Conservation (phyloP, 495 filamentous ascomycete genomes). For the Lentithecium fluviatile region DNA sequence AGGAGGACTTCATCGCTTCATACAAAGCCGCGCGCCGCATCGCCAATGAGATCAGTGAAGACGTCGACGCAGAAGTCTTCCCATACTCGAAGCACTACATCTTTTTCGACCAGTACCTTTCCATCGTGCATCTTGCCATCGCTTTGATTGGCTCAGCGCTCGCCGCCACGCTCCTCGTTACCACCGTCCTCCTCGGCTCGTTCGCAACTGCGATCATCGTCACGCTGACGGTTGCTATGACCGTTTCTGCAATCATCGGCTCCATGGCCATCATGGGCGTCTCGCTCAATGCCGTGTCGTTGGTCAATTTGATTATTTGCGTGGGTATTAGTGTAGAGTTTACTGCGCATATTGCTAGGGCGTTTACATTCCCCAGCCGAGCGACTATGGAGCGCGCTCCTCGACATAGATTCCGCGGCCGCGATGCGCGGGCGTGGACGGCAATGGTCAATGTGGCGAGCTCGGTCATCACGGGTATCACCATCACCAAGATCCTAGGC, state of each 20-base stretch:
- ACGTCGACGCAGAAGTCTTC: slow-evolving; percentile 76
- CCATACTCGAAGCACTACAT: slow-evolving; percentile 97
- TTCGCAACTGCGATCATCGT: slow-evolving; percentile 77
- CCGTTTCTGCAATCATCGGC: slow-evolving; percentile 88
- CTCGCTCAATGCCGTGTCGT: slow-evolving; percentile 90
- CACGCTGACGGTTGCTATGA: slow-evolving; percentile 85
- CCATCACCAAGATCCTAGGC: slow-evolving; percentile 88
- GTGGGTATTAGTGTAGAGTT: slow-evolving; percentile 96
- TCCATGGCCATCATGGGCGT: slow-evolving; percentile 87
- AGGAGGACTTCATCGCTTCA: slow-evolving; percentile 89
- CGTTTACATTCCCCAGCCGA: slow-evolving; percentile 87
- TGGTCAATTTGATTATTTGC: slow-evolving; percentile 97
- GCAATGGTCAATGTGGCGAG: slow-evolving; percentile 91
- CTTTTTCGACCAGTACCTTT: slow-evolving; percentile 95
- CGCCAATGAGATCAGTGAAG: slow-evolving; percentile 64
- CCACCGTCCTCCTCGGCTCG: slow-evolving; percentile 78
- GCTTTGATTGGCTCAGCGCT: slow-evolving; percentile 79
- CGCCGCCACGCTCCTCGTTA: slow-evolving; percentile 75
- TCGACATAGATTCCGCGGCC: slow-evolving; percentile 63
- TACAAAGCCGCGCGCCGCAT: slow-evolving; percentile 91
- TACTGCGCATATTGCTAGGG: slow-evolving; percentile 92
- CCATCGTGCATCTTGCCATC: slow-evolving; percentile 74
- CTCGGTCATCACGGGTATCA: slow-evolving; percentile 94
- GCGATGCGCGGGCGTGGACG: slow-evolving; percentile 84
- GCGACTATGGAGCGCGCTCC: slow-evolving; percentile 72